phyloP scores from a whole-genome alignment of 1,284 basidiomycete species.

The Moesziomyces sp. region DNA sequence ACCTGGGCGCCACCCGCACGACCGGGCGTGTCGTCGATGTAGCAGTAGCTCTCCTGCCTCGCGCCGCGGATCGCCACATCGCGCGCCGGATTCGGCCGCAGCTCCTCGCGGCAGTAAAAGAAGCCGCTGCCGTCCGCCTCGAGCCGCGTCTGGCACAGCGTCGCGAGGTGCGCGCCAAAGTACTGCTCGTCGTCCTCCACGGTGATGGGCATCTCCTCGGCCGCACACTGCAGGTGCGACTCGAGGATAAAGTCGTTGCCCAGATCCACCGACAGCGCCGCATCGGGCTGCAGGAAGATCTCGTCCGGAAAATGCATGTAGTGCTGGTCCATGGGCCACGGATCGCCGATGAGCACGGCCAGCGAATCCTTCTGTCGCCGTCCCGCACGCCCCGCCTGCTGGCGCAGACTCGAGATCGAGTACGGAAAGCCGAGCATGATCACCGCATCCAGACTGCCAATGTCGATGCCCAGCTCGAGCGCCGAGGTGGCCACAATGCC shows the following conservation, averaged over 20 bases:
- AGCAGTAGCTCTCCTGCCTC: conserved; percentile 81
- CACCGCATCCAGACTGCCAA: conserved; percentile 86
- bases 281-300: conserved; percentile 70
- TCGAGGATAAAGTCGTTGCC: conserved; percentile 82
- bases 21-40: conserved; percentile 75
- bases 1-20: conserved; percentile 71
- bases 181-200: conserved; percentile 75
- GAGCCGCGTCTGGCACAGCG: conserved; percentile 74
- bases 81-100: conserved; percentile 77
- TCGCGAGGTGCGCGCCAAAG: conserved; percentile 74
- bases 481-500: conserved; percentile 91
- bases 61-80: conserved; percentile 80
- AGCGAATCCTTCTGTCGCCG: conserved; percentile 83
- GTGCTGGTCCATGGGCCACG: conserved; percentile 80
- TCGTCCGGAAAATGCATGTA: conserved; percentile 77
- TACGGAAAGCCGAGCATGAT: conserved; percentile 88
- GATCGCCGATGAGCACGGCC: conserved; percentile 80
- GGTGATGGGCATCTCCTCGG: conserved; percentile 83
- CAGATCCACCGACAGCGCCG: conserved; percentile 79
- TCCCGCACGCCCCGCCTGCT: conserved; percentile 89
- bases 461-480: conserved; percentile 89
- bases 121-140: conserved; percentile 74
- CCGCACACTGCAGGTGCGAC: conserved; percentile 88
- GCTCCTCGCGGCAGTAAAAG: conserved; percentile 83
- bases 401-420: conserved; percentile 74